Conservation (phyloP, 768 basidiomycete genomes). For the Postia placenta region DNA sequence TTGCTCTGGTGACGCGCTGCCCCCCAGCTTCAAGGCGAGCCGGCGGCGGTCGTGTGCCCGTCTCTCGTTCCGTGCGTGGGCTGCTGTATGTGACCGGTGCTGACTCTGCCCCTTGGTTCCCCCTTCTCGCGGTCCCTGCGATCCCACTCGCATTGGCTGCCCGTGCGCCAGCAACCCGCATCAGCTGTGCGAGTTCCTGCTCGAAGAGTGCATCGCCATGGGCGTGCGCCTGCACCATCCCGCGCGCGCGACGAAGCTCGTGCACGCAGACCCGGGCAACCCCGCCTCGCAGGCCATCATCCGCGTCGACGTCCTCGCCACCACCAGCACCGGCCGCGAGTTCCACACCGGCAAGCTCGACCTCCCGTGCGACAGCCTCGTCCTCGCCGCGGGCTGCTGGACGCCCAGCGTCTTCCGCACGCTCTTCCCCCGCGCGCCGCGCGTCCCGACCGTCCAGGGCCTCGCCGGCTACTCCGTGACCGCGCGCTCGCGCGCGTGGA, state of each 20-base stretch:
- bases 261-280: constrained; percentile 3
- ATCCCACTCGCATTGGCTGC: neutral
- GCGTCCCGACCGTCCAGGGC: constrained; percentile 22
- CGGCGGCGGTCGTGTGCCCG: neutral
- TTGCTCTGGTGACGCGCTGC: neutral
- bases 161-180: constrained; percentile 18
- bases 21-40: too few relatives aligned
- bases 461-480: constrained; percentile 25
- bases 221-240: constrained; percentile 26
- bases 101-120: neutral
- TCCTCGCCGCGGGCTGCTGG: constrained; percentile 33
- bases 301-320: constrained; percentile 16
- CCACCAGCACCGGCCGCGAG: constrained; percentile 2
- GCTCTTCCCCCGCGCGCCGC: constrained; percentile 25
- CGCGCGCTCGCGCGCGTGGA: constrained; percentile 1
- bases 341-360: constrained; percentile 8
- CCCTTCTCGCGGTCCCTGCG: neutral
- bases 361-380: constrained; percentile 25
- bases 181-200: constrained; percentile 26
- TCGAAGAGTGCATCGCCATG: constrained; percentile 21
- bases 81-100: neutral
- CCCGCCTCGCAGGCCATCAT: constrained; percentile 9
- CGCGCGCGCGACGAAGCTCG: constrained; percentile 19
- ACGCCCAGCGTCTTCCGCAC: constrained; percentile 26
- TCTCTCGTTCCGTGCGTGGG: neutral